Base-by-base conservation (phyloP, 2,329 filamentous ascomycete genomes). In the Fusarium phyllophilum region DNA sequence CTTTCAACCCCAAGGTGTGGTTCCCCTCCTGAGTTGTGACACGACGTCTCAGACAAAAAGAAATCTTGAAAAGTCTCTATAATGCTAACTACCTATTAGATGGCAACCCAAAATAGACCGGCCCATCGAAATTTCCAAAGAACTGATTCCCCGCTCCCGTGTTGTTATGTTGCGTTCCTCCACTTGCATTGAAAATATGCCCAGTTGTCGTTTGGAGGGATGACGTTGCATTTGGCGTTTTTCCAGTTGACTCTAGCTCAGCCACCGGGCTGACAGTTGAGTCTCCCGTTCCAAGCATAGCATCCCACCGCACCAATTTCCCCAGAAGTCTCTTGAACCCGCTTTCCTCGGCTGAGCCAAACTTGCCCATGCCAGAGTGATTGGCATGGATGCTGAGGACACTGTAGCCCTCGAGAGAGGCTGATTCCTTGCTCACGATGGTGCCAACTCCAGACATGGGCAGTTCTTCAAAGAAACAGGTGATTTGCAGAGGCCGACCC, bases 371-470 rank as follows among this genome's bases (percentile, higher is more conserved):
- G 1, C 48, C 44, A 52, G 68, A 71, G 46, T 83, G 82, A 57
- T 83, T 73, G n/a, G 77, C 78, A 22, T 79, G 78, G 49, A 84
- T 81, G 26, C 55, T 76, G 24, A 79, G 62, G 4, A 70, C 31
- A 24, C 59, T 74, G 49, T 81, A 80, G 14, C 79, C 78, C 36
- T 78, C 77, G 20, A 83, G 34, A 7, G 74, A 79, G 3, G 80
- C 81, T 5, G 80, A 84, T 8, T 79, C 69, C 51, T 78, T 80
- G 3, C 77, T 70, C 8, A 84, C 81, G 12, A 83, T 74, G 38
- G 62, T 63, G 4, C 77, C 78, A 33, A 34, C 29, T 55, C 80
- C 76, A 0, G 20, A 20, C 5, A 48, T 48, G 5, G 45, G 45
- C 20, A 48, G 20, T 31, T 48, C 45, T 15, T 48, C 45, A 5